These are phyloP conservation scores for Alternaria arborescens DNA, from an alignment of 2,329 filamentous ascomycete species.

Conservation along the genomic window DNA sequence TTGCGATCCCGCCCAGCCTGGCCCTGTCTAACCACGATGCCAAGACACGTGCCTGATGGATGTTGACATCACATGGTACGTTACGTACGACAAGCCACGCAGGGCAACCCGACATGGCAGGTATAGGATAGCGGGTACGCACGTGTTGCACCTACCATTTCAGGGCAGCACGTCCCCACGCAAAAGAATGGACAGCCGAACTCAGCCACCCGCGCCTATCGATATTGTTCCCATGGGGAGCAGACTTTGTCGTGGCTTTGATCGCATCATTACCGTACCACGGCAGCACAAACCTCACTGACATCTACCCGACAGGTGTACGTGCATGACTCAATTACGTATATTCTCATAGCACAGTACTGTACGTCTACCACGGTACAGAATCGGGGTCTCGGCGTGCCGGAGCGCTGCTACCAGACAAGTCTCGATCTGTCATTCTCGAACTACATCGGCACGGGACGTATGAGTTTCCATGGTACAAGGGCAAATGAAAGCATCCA, in stretches of 20 bases:
- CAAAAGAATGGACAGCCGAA: slow-evolving; percentile 1
- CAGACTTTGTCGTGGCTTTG: neutral
- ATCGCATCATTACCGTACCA: neutral
- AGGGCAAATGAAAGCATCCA: neutral
- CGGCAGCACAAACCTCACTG: neutral
- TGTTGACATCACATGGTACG: slow-evolving; percentile 3
- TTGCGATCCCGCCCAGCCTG: neutral
- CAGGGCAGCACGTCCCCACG: neutral
- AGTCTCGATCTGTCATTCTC: slow-evolving; percentile 2
- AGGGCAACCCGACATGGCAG: slow-evolving; percentile 5
- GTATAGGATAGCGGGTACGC: slow-evolving; percentile 12
- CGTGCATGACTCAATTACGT: slow-evolving; percentile 1
- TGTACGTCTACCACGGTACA: slow-evolving; percentile 1
- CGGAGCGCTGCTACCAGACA: slow-evolving; percentile 5
- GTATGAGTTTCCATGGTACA: neutral
- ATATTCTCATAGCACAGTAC: neutral
- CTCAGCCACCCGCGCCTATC: neutral
- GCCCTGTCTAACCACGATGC: neutral
- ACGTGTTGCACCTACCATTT: slow-evolving; percentile 15
- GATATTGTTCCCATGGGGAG: neutral
- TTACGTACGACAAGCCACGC: slow-evolving; percentile 1
- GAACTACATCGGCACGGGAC: slow-evolving; percentile 6
- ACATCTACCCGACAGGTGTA: slow-evolving; percentile 1
- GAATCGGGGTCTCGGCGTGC: slow-evolving; percentile 1
- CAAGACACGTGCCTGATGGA: slow-evolving; percentile 1